Evolutionary conservation across 495 filamentous ascomycete species (phyloP), one percentile per base, ranked within the genome.

Genomic region (Tuber indicum): DNA sequence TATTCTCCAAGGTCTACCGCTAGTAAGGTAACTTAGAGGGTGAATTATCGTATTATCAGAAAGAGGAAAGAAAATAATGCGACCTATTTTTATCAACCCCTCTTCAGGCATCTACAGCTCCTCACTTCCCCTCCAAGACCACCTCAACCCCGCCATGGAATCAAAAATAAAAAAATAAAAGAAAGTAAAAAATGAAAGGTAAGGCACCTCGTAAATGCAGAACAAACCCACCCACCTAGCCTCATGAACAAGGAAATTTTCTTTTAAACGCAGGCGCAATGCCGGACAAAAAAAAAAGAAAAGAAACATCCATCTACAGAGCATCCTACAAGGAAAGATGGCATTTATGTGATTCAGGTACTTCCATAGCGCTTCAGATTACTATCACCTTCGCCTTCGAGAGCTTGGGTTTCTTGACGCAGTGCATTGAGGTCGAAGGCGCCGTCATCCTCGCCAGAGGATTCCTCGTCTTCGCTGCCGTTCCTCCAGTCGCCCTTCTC

Each of bases 401-500:
- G 78, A 26, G 88, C 88, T 82, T 92, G 90, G 4, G 92, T 94
- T 86, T 94, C 91, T 81, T 86, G 85, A 71, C 90, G 89, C 82
- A 92, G 83, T 45, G 90, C 92, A 81, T 92, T 91, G 82, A 98
- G 86, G 85, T 97, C 94, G 89, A 91, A 97, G 36, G 85, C 85
- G 71, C 88, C 90, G 9, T 87, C 88, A 86, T 87, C 88, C 6
- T 88, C 89, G 17, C 87, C 86, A 21, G 86, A 88, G 4, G 88
- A 88, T 7, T 85, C 86, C n/a, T 89, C 89, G 47, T 89, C 89
- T 17, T 90, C 90, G 36, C 90, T 91, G 71, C 89, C 90, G 72
- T 85, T 88, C 75, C 89, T 87, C 96, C 96, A 99, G 84, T 94
- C 94, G 80, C 96, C 96, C 84, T 92, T 93, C 85, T 99, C 96